Conservation (phyloP, 2,329 filamentous ascomycete genomes). For the Trichoderma koningii region DNA sequence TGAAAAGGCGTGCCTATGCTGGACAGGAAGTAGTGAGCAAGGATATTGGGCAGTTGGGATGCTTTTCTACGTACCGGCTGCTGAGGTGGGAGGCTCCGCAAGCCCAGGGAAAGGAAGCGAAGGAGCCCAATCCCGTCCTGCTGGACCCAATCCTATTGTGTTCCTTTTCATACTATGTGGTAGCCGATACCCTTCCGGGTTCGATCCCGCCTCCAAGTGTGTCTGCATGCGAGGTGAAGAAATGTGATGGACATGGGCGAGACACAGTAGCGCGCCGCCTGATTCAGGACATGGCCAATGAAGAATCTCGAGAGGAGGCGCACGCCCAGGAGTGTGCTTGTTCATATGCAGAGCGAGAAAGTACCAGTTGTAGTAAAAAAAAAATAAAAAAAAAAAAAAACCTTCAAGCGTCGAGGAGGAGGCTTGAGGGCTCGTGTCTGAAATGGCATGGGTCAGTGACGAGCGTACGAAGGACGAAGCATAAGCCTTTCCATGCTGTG, state of each 20-base stretch:
- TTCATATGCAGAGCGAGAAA: too few species aligned
- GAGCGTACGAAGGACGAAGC: too few species aligned
- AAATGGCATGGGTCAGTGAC: not conserved
- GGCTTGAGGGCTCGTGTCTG: not conserved
- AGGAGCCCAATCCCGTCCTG: slow-evolving; percentile 1
- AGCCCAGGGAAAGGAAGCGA: not conserved
- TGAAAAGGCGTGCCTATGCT: not conserved
- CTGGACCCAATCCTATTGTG: not conserved
- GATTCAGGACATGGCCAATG: slow-evolving; percentile 21
- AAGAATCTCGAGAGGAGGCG: not conserved
- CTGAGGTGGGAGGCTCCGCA: not conserved
- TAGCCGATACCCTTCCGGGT: not conserved
- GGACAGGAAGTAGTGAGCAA: not conserved
- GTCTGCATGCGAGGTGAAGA: slow-evolving; percentile 15
- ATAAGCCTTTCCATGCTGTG: not conserved
- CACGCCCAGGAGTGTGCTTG: not conserved
- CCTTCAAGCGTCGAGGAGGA: not conserved
- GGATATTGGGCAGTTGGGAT: not conserved
- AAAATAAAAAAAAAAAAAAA: too few species aligned
- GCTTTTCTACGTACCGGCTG: not conserved
- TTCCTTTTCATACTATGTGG: not conserved
- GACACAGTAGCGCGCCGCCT: slow-evolving; percentile 26
- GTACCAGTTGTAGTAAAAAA: too few species aligned
- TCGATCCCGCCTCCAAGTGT: slow-evolving; percentile 15
- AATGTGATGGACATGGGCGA: slow-evolving; percentile 27